Conservation (phyloP, 75 land plant species). For the Pinus albicaulis region DNA sequence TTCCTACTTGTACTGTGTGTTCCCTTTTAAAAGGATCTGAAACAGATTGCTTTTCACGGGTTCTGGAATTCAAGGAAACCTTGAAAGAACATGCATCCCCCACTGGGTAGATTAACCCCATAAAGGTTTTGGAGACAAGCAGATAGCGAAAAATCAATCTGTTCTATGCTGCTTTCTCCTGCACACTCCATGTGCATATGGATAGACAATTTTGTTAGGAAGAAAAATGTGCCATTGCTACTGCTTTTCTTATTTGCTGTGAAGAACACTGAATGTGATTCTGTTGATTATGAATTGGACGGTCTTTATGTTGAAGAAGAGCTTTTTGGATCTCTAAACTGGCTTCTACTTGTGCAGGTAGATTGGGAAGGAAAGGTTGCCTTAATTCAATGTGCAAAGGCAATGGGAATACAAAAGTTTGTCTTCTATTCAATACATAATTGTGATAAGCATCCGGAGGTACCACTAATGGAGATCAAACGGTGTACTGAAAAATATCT, state of each 20-base stretch:
- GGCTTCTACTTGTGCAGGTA: slow-evolving; percentile 58
- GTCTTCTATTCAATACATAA: slow-evolving; percentile 97
- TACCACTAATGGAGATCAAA: slow-evolving; percentile 99
- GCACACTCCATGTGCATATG: not conserved
- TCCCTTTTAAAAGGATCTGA: too few relatives aligned
- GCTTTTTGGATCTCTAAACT: not conserved
- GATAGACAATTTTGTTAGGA: not conserved
- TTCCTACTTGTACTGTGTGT: too few relatives aligned
- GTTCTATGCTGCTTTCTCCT: too few relatives aligned
- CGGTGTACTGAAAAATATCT: slow-evolving; percentile 94
- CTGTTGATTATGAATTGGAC: not conserved
- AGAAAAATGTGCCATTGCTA: not conserved
- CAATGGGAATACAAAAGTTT: slow-evolving; percentile 98
- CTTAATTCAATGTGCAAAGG: slow-evolving; percentile 97
- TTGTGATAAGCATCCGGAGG: slow-evolving; percentile 99
- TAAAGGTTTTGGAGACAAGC: too few relatives aligned
- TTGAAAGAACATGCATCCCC: too few relatives aligned
- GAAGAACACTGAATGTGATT: not conserved
- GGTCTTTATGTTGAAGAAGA: not conserved
- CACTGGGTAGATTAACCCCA: too few relatives aligned
- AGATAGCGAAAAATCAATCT: too few relatives aligned
- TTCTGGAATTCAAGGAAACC: too few relatives aligned
- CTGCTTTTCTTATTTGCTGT: not conserved
- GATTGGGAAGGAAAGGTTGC: slow-evolving; percentile 99
- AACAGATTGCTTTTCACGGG: too few relatives aligned